phyloP scores from a whole-genome alignment of 805 yeast species.

The Candida ortonii region DNA sequence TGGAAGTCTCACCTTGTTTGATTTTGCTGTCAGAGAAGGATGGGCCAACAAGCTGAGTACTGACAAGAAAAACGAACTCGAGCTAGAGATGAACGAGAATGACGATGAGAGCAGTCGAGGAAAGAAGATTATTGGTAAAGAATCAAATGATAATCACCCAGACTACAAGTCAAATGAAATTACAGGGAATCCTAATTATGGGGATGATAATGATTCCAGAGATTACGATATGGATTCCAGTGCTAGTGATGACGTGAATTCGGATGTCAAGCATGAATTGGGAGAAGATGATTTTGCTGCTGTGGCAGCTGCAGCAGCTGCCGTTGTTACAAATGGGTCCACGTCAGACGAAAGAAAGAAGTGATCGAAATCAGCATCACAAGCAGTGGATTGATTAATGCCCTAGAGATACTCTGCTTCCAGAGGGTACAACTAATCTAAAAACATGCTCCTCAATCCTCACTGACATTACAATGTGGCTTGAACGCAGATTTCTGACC shows the following conservation, averaged over 20 bases:
- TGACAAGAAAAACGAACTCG: constrained; percentile 19
- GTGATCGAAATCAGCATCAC: too few relatives aligned
- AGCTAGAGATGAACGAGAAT: constrained; percentile 5
- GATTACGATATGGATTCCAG: constrained; percentile 10
- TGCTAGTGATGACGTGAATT: constrained; percentile 1
- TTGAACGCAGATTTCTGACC: too few relatives aligned
- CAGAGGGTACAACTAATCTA: too few relatives aligned
- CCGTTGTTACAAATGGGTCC: constrained; percentile 13
- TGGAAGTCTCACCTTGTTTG: constrained; percentile 40
- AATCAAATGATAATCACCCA: too few relatives aligned
- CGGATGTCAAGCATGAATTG: constrained; percentile 14
- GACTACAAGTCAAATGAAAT: too few relatives aligned
- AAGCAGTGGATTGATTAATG: too few relatives aligned
- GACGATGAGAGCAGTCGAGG: constrained; percentile 4
- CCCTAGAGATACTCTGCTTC: too few relatives aligned
- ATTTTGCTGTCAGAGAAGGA: constrained; percentile 40
- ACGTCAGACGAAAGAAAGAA: neutral
- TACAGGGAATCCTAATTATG: constrained; percentile 6
- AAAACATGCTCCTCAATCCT: too few relatives aligned
- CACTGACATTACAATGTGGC: too few relatives aligned
- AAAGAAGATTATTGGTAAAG: too few relatives aligned
- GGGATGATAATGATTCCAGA: constrained; percentile 7
- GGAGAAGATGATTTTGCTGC: constrained; percentile 31
- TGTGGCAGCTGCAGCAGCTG: constrained; percentile 34
- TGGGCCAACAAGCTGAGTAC: constrained; percentile 32